Evolutionary conservation across 2,329 filamentous ascomycete species (phyloP), one percentile per base, ranked within the genome.

Genomic region (Monosporascus sp.): DNA sequence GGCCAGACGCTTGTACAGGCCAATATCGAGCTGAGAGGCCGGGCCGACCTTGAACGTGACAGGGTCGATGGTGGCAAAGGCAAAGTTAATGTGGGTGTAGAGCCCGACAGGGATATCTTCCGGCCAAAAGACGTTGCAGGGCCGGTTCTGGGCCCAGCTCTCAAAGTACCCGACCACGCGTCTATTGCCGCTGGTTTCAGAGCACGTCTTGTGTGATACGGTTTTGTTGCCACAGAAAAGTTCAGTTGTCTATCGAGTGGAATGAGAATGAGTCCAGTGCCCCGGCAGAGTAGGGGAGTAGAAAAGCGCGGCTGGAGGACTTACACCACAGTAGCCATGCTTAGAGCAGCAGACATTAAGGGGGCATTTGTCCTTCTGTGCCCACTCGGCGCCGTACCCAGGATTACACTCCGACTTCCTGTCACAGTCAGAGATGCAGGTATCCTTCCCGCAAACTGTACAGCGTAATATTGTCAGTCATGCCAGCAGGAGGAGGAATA

Each of bases 301-400:
- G 22, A 24, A 24, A 24, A 24, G 3, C 22, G 22, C 3, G 22
- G 5, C 22, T 24, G 5, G 22, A 24, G 22, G 22, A 24, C 22
- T 24, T 24, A 24, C 22, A 35, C 66, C 67, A 37, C 70, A 74
- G 45, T 68, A 72, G 4, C 71, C 67, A 22, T 53, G 67, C 14
- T 66, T 51, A 20, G 55, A 62, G 45, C 70, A 73, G 59, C 71
- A 74, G 0, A 72, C 70, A 15, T 72, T 70, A 0, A 72, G 58
- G 1, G 70, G 70, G 48, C 70, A 72, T n/a, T 50, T 59, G 20
- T 50, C 35, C 2, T 53, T 31, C 18, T 54, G 47, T 24, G 58
- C 50, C 35, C 57, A 70, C 39, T 65, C 43, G 2, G 52, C 27
- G 0, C 65, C 67, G 56, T 59, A 66, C 3, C 64, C 66, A 3